Evolutionary conservation across 352 stramenopile species (phyloP).

Genomic region (Globisporangium recalcitrans): DNA sequence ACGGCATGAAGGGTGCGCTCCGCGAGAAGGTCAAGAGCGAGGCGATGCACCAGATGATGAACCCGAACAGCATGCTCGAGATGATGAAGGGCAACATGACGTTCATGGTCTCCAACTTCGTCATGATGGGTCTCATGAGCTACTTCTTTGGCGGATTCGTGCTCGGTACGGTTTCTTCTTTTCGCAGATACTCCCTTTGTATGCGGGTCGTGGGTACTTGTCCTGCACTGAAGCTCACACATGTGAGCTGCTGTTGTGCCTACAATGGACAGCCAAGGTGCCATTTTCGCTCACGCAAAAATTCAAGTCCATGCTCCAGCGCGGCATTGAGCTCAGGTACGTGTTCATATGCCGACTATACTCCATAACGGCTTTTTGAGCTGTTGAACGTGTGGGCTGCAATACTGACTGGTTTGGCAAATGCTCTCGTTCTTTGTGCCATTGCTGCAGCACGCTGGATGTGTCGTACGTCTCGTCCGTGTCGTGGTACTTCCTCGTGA

Average conservation of each 20-base stretch:
- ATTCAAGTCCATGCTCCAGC: conserved; percentile 98
- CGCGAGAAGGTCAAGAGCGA: conserved; percentile 88
- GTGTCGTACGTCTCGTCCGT: conserved; percentile 97
- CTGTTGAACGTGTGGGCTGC: neutral
- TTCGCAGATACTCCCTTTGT: neutral
- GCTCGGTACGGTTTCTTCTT: conserved; percentile 51
- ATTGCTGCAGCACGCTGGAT: conserved; percentile 84
- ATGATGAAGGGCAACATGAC: conserved; percentile 99
- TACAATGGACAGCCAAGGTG: conserved; percentile 84
- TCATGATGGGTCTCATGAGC: conserved; percentile 99
- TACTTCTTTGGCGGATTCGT: conserved; percentile 99
- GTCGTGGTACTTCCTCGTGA: conserved; percentile 99
- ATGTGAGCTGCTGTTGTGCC: neutral
- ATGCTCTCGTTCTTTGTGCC: neutral
- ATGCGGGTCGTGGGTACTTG: neutral
- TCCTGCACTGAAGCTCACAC: too few species aligned
- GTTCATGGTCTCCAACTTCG: conserved; percentile 99
- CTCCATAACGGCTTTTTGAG: too few species aligned
- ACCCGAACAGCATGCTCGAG: conserved; percentile 95
- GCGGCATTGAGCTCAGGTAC: conserved; percentile 93
- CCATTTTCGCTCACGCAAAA: conserved; percentile 97
- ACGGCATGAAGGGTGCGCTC: conserved; percentile 79
- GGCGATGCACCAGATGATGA: conserved; percentile 92
- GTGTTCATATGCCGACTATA: too few species aligned
- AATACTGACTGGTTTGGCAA: neutral